Evolutionary conservation across 305 asterid species (phyloP), one percentile per base, ranked within the genome.

Genomic region (Fraxinus paxiana): DNA sequence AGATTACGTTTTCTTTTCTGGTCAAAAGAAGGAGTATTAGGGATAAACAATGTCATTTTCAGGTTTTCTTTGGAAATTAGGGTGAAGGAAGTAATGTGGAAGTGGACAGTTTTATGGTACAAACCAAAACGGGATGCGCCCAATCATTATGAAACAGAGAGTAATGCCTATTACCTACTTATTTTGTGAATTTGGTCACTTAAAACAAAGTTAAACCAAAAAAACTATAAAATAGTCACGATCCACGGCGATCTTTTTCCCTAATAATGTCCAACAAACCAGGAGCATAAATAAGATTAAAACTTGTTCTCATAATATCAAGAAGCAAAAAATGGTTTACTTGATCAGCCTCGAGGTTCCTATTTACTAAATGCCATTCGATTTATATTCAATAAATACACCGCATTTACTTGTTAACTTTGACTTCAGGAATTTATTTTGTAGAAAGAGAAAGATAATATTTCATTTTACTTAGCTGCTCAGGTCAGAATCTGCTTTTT

Each of bases 311-410:
- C 78, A 34, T 33, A 51, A 71, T 56, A 59, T 59, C 30, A 59
- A 20, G 28, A 18, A 12, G 78, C 77, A 17, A 70, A 79, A n/a
- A 37, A n/a, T 5, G 5, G 3, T 22, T 17, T 33, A 34, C 43
- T 22, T 20, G 43, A 34, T 22, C 34, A 18, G 75, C 35, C 37
- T 34, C 79, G 54, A 10, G 46, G n/a, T 28, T 17, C 15, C n/a
- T 76, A 28, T 76, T 67, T 30, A 63, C 33, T 75, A 43, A 81
- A 41, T 69, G 61, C 2, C 22, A 31, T 77, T 63, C 73, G 35
- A 28, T 48, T 17, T 31, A 28, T 38, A 10, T 8, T 54, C 65
- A 54, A 71, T 7, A 48, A 59, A 70, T 48, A 26, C n/a, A 72
- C 73, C 17, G 20, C 70, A 59, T 82, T 48, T 24, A 59, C 10